phyloP scores from a whole-genome alignment of 139 green algal species.

The Chlorella vulgaris region DNA sequence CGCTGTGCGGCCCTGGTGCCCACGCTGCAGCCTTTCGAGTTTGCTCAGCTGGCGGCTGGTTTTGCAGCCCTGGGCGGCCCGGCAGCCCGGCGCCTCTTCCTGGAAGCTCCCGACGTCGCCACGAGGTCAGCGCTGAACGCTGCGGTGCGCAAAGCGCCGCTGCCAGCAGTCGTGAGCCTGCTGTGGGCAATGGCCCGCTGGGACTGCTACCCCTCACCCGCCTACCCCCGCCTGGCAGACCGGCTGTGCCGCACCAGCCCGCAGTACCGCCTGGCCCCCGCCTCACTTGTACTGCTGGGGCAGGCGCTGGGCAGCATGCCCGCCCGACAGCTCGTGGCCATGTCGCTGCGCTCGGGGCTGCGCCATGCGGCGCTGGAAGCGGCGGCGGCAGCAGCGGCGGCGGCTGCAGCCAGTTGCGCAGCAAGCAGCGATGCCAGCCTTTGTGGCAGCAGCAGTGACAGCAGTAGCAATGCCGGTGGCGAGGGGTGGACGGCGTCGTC shows the following conservation, averaged over 20 bases:
- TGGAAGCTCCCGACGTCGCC: neutral
- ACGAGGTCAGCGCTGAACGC: neutral
- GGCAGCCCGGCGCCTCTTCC: neutral
- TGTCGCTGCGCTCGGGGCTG: neutral
- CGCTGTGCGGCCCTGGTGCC: neutral
- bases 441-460: neutral
- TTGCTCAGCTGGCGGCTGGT: neutral
- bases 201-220: neutral
- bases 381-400: neutral
- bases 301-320: neutral
- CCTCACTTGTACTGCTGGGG: slow-evolving; percentile 10
- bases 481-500: no score
- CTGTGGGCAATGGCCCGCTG: slow-evolving; percentile 23
- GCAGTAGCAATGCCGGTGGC: no score
- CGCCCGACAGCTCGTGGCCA: neutral
- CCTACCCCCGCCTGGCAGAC: neutral
- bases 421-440: neutral
- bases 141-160: neutral
- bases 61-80: neutral
- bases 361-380: neutral
- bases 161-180: slow-evolving; percentile 8
- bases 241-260: neutral
- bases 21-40: slow-evolving; percentile 13
- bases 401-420: neutral
- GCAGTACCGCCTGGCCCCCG: neutral